phyloP scores from a whole-genome alignment of 2,329 filamentous ascomycete genomes.

The Lecanoromycetidae sp. region DNA sequence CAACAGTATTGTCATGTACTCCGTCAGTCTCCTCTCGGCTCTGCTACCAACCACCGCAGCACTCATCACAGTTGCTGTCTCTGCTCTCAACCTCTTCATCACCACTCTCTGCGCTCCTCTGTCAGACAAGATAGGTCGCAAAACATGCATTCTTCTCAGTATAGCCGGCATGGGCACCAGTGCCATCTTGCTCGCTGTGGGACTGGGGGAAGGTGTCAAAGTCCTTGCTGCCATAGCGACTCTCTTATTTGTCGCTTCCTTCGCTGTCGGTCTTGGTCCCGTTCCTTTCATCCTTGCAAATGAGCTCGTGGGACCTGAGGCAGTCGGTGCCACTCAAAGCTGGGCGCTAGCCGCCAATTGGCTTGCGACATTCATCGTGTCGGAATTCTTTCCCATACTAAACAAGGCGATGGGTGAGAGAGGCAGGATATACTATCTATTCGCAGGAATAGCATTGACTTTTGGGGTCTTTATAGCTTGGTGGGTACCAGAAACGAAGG shows the following conservation, averaged over 20 bases:
- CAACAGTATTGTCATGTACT: constrained; percentile 98
- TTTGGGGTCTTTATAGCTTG: constrained; percentile 60
- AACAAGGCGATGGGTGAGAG: constrained; percentile 64
- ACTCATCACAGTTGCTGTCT: constrained; percentile 76
- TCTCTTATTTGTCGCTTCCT: constrained; percentile 75
- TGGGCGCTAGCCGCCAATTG: constrained; percentile 83
- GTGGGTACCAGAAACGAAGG: constrained; percentile 77
- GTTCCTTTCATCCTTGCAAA: constrained; percentile 90
- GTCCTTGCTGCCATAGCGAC: constrained; percentile 70
- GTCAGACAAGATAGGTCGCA: constrained; percentile 77
- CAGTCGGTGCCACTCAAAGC: constrained; percentile 81
- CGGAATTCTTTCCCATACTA: constrained; percentile 85
- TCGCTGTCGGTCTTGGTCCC: constrained; percentile 80
- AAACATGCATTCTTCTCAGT: constrained; percentile 68
- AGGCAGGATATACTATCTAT: constrained; percentile 86
- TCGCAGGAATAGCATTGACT: constrained; percentile 58
- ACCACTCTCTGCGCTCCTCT: constrained; percentile 73
- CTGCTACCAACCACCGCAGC: constrained; percentile 72
- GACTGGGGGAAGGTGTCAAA: constrained; percentile 62
- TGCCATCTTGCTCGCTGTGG: constrained; percentile 64
- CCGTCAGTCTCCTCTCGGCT: constrained; percentile 71
- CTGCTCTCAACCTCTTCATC: constrained; percentile 70
- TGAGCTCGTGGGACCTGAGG: constrained; percentile 80
- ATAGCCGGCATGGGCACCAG: constrained; percentile 74
- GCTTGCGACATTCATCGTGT: constrained; percentile 79